These are phyloP conservation scores for Calonectria ilicicola DNA, from an alignment of 2,329 filamentous ascomycete genomes.

Conservation along the genomic window DNA sequence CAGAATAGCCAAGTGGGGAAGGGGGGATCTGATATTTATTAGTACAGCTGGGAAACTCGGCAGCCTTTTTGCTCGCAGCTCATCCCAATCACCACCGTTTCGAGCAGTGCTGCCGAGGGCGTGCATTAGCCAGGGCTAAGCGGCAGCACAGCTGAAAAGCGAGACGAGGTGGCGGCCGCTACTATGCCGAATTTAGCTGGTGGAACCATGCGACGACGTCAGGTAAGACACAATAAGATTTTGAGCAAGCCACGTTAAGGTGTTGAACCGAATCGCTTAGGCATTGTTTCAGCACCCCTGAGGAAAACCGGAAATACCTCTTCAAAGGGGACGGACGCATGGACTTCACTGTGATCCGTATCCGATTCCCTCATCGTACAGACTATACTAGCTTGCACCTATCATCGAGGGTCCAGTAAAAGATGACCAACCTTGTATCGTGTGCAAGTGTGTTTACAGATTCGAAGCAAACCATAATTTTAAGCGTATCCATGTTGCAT, in stretches of 20 bases:
- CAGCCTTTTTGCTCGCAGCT: not conserved
- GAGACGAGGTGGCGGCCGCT: not conserved
- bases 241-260: not conserved
- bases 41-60: not conserved
- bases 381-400: not conserved
- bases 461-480: too few relatives aligned
- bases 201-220: not conserved
- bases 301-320: not conserved
- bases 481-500: not conserved
- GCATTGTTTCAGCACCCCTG: not conserved
- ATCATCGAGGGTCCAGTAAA: too few relatives aligned
- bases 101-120: not conserved
- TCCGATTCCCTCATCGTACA: not conserved
- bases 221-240: not conserved
- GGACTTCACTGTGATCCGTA: not conserved
- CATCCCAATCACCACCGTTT: not conserved
- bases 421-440: too few relatives aligned
- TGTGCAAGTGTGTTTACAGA: too few relatives aligned
- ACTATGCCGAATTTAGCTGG: not conserved
- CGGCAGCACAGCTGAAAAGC: not conserved
- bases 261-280: not conserved
- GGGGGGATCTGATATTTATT: not conserved
- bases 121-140: not conserved
- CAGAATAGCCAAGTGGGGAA: not conserved
- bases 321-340: not conserved